A percentile compares a stretch with the other conserved stretches of the same genome.
Conservation (phyloP, 345 rosid species). For the Erucastrum elatum region DNA sequence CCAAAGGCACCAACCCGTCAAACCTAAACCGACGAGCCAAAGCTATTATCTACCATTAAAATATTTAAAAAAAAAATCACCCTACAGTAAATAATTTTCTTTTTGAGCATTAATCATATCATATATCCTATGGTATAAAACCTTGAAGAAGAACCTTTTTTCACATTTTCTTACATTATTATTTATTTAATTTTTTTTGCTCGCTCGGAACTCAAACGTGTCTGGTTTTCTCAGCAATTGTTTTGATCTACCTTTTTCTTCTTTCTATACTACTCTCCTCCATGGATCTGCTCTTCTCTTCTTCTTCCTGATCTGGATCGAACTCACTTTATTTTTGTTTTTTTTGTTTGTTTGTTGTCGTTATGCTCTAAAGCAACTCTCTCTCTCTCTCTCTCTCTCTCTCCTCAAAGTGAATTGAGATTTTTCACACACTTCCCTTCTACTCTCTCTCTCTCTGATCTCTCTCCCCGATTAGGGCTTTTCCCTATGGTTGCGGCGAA, state of each 20-base stretch:
- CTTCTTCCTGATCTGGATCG: conserved; percentile 33
- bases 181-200: neutral
- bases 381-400: neutral
- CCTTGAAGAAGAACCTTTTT: conserved; percentile 41
- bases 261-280: conserved; percentile 10
- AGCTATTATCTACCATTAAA: neutral
- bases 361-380: conserved; percentile 31
- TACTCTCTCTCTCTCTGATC: conserved; percentile 17
- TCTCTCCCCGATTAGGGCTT: conserved; percentile 29
- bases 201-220: conserved; percentile 22
- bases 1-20: conserved; percentile 30
- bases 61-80: neutral
- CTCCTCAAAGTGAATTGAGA: conserved; percentile 17
- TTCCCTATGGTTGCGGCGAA: conserved; percentile 29
- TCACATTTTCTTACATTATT: conserved; percentile 37
- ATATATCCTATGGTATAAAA: conserved; percentile 23
- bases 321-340: neutral
- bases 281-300: conserved; percentile 34
- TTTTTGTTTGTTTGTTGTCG: neutral
- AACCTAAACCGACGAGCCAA: neutral
- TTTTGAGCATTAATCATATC: neutral
- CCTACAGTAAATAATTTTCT: neutral
- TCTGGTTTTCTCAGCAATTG: conserved; percentile 35
- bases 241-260: conserved; percentile 34
- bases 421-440: conserved; percentile 20